Conservation (phyloP, 164 flowering plant species). For the Amborella trichopoda region DNA sequence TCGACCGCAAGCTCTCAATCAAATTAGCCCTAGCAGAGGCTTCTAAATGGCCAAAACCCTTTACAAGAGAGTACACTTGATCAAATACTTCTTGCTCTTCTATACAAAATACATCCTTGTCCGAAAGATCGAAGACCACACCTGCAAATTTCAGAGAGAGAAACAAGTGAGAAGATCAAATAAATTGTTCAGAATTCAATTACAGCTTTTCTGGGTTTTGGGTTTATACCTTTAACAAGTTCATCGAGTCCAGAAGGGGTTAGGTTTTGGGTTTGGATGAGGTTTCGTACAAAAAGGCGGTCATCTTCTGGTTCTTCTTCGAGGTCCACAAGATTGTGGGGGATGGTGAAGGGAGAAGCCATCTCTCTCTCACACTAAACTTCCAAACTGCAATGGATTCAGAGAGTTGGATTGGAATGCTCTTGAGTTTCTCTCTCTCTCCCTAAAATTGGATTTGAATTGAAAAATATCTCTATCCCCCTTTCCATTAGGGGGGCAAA, state of each 20-base stretch:
- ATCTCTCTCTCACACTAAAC: constrained; percentile 9
- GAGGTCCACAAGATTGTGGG: constrained; percentile 42
- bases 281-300: constrained; percentile 41
- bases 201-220: constrained; percentile 5
- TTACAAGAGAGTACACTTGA: constrained; percentile 61
- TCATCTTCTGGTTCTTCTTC: constrained; percentile 33
- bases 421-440: no score
- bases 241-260: constrained; percentile 70
- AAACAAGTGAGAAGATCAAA: neutral
- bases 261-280: constrained; percentile 33
- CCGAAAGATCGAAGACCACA: constrained; percentile 85
- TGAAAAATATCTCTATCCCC: no score
- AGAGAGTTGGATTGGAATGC: no score
- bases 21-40: constrained; percentile 50
- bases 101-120: constrained; percentile 74
- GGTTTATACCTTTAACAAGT: constrained; percentile 69
- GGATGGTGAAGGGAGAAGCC: constrained; percentile 71
- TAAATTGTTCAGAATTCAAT: neutral
- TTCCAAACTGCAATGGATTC: no score
- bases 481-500: no score
- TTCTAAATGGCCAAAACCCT: constrained; percentile 33
- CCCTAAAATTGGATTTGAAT: no score
- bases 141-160: constrained; percentile 23
- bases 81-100: constrained; percentile 92
- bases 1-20: constrained; percentile 78